Evolutionary conservation across 257 asterid genomes (phyloP), one percentile per base, ranked within the genome.

Genomic region (Euphrasia confusa): DNA sequence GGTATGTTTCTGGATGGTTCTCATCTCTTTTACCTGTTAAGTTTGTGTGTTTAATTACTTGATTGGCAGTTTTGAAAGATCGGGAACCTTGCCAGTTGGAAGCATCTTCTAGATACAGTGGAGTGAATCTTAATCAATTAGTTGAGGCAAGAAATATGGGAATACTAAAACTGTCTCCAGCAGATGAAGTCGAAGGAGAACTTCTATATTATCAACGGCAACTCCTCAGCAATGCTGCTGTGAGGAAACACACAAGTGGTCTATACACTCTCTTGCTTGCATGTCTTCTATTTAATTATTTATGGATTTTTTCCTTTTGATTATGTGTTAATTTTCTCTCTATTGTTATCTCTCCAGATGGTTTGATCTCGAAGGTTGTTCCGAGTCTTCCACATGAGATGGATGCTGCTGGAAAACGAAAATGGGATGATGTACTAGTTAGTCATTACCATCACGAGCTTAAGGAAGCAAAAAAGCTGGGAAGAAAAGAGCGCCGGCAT

Each of bases 101-200:
- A 78, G 93, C 94, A 59, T 83, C 95, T 63, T 89, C 95, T 58
- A 89, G 93, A 54, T 60, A 67, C 55, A 64, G 74, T 55, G 88
- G 81, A 42, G 76, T 69, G 52, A 66, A 76, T 70, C 76, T 82
- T 50, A 89, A 86, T 63, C 84, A 78, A 61, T 75, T 84, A 71
- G 74, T 65, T 59, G 77, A 74, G 69, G 76, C 88, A 40, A 66
- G 80, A 65, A 77, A 82, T 56, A 60, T 66, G 74, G 91, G 77
- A 70, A 68, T 85, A 58, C 74, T 80, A 56, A 76, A 83, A 58
- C 69, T 81, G 58, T 87, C 96, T 71, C 95, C 97, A n/a, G 75
- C 64, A 54, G 96, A 89, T 81, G 99, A 87, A 74, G 89, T 93
- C 63, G 99, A 89, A 79, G 97, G 97, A 65, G 97, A 87, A 72